phyloP scores from a whole-genome alignment of 2,329 filamentous ascomycete species.

The Sclerotinia subarctica region DNA sequence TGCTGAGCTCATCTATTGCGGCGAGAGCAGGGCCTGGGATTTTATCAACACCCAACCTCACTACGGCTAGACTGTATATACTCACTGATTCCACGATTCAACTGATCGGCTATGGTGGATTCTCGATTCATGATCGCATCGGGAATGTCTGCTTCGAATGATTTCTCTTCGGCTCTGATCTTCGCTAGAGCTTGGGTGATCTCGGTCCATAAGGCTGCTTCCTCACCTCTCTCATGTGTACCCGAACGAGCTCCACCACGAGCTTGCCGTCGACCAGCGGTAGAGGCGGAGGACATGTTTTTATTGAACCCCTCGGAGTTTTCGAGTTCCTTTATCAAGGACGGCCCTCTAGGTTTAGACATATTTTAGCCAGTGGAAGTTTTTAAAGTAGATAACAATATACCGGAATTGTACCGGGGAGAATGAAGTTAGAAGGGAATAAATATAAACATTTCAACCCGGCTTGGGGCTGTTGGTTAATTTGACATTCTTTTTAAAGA shows the following conservation, averaged over 20 bases:
- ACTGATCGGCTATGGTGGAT: conserved; percentile 20
- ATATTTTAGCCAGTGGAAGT: conserved; percentile 1
- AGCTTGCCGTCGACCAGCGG: conserved; percentile 20
- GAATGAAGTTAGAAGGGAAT: background rate
- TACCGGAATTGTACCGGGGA: conserved; percentile 1
- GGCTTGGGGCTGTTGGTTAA: background rate
- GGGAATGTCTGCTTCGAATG: conserved; percentile 18
- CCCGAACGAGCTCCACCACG: conserved; percentile 24
- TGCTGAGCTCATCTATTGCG: conserved; percentile 30
- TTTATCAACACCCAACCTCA: conserved; percentile 2
- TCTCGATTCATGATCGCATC: conserved; percentile 28
- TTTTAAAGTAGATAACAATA: conserved; percentile 1
- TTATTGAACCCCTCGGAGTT: background rate
- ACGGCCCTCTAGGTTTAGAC: conserved; percentile 3
- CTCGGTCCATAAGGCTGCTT: conserved; percentile 24
- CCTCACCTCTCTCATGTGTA: conserved; percentile 26
- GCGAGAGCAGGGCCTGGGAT: conserved; percentile 28
- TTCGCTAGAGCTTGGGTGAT: conserved; percentile 22
- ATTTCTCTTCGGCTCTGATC: conserved; percentile 23
- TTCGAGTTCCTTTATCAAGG: background rate
- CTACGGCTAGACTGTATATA: background rate
- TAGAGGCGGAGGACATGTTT: conserved; percentile 25
- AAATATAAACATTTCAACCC: conserved; percentile 4
- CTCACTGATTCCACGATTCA: conserved; percentile 24
- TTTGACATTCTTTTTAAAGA: background rate